A percentile compares a stretch with the other conserved stretches of the same genome.
These are phyloP conservation scores for Boletus smithii DNA, from an alignment of 1,284 basidiomycete genomes.

Conservation along the genomic window DNA sequence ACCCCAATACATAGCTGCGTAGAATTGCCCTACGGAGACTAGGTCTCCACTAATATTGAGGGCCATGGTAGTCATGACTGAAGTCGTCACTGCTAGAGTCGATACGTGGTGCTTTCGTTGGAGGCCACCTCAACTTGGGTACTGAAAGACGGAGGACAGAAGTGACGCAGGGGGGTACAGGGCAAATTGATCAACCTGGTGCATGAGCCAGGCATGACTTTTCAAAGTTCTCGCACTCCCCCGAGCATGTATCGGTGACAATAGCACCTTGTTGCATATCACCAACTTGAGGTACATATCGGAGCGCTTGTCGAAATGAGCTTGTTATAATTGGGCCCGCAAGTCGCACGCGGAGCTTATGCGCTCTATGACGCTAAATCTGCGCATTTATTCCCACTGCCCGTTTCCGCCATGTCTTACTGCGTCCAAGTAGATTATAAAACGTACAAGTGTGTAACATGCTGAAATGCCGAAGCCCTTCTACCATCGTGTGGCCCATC, in stretches of 20 bases:
- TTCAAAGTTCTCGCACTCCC: constrained; percentile 1
- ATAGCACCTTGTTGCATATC: not conserved
- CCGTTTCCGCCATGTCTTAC: too few relatives aligned
- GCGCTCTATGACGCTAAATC: too few relatives aligned
- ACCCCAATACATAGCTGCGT: constrained; percentile 24
- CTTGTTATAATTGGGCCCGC: too few relatives aligned
- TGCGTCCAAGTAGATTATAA: too few relatives aligned
- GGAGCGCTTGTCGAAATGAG: not conserved
- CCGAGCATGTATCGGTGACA: not conserved
- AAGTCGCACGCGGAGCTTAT: not conserved
- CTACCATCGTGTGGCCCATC: too few relatives aligned
- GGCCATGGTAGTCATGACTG: constrained; percentile 7
- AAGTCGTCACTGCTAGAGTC: not conserved
- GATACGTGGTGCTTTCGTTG: not conserved
- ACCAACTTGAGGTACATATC: not conserved
- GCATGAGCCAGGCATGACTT: not conserved
- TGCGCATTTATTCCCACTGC: too few relatives aligned
- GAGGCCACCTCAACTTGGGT: not conserved
- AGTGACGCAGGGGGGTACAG: not conserved
- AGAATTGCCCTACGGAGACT: constrained; percentile 9
- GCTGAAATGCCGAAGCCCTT: too few relatives aligned
- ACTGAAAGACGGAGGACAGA: not conserved
- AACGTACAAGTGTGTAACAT: too few relatives aligned
- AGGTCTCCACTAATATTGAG: constrained; percentile 4
- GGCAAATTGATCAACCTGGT: not conserved